Percentiles rank a stretch among this genome's conserved stretches.
These are phyloP conservation scores for Exsudoporus frostii DNA, from an alignment of 768 basidiomycete genomes.

Conservation along the genomic window DNA sequence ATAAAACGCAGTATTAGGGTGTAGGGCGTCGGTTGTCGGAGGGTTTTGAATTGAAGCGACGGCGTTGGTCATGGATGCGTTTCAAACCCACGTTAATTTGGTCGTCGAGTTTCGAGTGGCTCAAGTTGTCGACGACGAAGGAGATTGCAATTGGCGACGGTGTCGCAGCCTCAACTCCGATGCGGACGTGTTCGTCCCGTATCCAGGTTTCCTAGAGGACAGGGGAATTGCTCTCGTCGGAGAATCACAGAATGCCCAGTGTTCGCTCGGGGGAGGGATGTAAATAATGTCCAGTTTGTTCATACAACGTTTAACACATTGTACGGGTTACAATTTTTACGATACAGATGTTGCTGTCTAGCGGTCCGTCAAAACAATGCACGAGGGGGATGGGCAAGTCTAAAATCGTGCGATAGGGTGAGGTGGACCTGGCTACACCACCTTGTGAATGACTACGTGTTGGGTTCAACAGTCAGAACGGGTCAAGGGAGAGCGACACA, in stretches of 20 bases:
- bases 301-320: neutral
- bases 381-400: too few relatives aligned
- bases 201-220: neutral
- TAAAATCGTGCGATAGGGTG: neutral
- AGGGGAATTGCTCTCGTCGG: neutral
- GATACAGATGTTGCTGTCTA: neutral
- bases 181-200: too few relatives aligned
- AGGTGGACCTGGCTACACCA: neutral
- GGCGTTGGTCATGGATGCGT: too few relatives aligned
- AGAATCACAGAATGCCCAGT: neutral
- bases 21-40: too few relatives aligned
- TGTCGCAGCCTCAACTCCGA: too few relatives aligned
- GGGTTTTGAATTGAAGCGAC: too few relatives aligned
- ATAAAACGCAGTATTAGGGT: too few relatives aligned
- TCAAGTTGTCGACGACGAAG: too few relatives aligned
- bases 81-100: too few relatives aligned
- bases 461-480: neutral
- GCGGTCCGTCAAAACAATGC: neutral
- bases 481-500: neutral
- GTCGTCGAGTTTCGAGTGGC: too few relatives aligned
- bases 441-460: conserved; percentile 12
- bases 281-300: neutral
- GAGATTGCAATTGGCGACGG: too few relatives aligned
- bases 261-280: neutral
- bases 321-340: too few relatives aligned